Percentiles rank a stretch among this genome's conserved stretches.
Conservation (phyloP, 176 grass and related monocot species). For the Triticum aestivum region DNA sequence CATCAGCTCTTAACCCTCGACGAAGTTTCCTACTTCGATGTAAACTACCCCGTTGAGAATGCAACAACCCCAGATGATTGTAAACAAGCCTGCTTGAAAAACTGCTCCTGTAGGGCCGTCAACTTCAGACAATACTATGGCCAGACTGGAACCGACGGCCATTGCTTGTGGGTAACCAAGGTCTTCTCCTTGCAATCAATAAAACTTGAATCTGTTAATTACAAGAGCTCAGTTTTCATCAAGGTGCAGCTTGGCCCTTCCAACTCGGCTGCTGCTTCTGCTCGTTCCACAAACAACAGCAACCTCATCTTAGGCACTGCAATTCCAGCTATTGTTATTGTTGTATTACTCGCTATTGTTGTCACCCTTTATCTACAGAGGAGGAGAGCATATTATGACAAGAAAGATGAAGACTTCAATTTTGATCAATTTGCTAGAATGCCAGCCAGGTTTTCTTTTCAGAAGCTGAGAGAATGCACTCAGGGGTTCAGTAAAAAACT, state of each 20-base stretch:
- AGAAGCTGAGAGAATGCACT: too few species aligned
- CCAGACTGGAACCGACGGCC: too few species aligned
- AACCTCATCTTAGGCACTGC: neutral
- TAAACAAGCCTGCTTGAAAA: too few species aligned
- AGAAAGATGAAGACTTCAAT: neutral
- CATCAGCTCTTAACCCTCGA: neutral
- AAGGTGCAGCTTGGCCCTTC: neutral
- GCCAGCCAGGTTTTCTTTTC: too few species aligned
- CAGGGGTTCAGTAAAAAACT: too few species aligned
- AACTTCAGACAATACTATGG: too few species aligned
- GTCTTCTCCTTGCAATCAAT: neutral
- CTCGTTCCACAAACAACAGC: neutral
- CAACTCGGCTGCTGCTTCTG: neutral
- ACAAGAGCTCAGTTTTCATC: neutral
- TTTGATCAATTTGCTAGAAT: neutral
- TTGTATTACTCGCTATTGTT: neutral
- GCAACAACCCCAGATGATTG: neutral
- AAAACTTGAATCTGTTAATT: neutral
- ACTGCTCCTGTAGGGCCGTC: too few species aligned
- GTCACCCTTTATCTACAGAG: neutral
- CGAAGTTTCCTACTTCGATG: slow-evolving; percentile 15
- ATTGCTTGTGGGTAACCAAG: too few species aligned
- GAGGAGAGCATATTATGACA: neutral
- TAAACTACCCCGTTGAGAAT: neutral
- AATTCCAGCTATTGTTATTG: neutral